These are phyloP conservation scores for Cutaneotrichosporon sp. DNA, from an alignment of 1,284 basidiomycete genomes.

Conservation along the genomic window DNA sequence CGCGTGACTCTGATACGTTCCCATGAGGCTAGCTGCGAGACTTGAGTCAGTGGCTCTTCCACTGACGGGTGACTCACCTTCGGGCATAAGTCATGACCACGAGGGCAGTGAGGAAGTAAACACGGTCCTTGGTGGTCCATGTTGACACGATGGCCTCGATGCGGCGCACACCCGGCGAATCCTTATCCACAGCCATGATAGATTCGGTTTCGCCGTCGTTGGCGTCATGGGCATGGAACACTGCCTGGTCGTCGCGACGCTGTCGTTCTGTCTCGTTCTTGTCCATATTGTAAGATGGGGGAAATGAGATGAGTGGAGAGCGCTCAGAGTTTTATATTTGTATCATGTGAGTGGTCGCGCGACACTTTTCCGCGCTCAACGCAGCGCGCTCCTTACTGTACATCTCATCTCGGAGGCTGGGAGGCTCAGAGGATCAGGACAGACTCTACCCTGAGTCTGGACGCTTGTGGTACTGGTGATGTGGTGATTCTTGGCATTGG, in stretches of 20 bases:
- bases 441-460: not conserved
- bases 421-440: no score
- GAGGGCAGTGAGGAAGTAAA: constrained; percentile 17
- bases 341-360: no score
- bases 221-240: not conserved
- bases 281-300: not conserved
- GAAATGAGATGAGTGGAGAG: not conserved
- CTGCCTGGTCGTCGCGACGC: not conserved
- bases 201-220: not conserved
- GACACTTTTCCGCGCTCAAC: no score
- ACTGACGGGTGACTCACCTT: not conserved
- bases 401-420: no score
- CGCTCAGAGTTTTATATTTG: not conserved
- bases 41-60: constrained; percentile 4
- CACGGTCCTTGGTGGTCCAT: constrained; percentile 7
- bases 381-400: no score
- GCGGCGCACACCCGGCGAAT: constrained; percentile 24
- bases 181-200: constrained; percentile 8
- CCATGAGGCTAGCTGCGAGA: constrained; percentile 9
- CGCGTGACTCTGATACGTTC: constrained; percentile 32
- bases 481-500: not conserved
- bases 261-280: not conserved
- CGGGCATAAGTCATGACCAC: constrained; percentile 18
- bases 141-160: constrained; percentile 23
- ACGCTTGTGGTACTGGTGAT: not conserved